phyloP scores from a whole-genome alignment of 2,329 filamentous ascomycete species.

The Triangularia verruculosa region DNA sequence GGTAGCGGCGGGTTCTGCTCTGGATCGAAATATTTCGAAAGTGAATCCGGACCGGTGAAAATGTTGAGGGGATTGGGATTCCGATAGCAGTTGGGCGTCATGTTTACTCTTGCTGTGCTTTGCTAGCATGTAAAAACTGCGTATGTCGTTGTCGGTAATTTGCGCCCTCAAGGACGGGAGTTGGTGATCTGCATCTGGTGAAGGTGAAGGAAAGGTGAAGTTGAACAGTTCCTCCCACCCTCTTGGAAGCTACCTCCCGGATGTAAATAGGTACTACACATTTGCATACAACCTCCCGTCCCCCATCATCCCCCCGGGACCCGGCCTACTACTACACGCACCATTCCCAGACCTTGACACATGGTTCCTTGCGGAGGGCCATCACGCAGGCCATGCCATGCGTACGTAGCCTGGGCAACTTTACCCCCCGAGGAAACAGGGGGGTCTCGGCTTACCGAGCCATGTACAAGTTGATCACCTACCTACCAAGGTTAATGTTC shows the following conservation, averaged over 20 bases:
- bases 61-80: constrained; percentile 42
- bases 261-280: background rate
- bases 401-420: background rate
- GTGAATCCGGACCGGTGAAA: constrained; percentile 54
- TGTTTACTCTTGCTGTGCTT: constrained; percentile 22
- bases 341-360: background rate
- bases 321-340: background rate
- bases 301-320: background rate
- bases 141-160: too few relatives aligned
- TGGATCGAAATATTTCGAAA: constrained; percentile 59
- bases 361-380: background rate
- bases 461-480: background rate
- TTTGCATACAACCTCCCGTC: background rate
- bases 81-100: background rate
- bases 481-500: background rate
- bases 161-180: too few relatives aligned
- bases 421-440: background rate
- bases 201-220: background rate
- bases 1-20: constrained; percentile 56
- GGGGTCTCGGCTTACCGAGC: background rate
- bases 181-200: too few relatives aligned
- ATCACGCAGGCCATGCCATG: background rate
- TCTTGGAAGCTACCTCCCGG: background rate
- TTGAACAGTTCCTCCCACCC: background rate
- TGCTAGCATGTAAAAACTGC: background rate